Base-by-base conservation (phyloP, 495 filamentous ascomycete genomes). In the Barbatosphaeria neglecta region DNA sequence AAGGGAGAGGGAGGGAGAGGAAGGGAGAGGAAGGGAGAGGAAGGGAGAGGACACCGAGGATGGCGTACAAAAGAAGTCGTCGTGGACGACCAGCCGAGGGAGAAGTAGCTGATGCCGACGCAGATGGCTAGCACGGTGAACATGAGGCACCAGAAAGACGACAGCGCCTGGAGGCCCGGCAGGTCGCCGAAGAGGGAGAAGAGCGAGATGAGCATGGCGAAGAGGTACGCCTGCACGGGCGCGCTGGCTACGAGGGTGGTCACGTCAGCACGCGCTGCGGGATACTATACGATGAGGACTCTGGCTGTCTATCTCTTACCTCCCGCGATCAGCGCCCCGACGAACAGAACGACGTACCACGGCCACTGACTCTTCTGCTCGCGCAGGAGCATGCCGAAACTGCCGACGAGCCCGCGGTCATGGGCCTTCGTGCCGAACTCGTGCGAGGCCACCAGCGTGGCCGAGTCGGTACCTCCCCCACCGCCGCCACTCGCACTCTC, bases 61-160 rank as follows among this genome's bases (percentile, higher is more conserved):
- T 54, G n/a, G n/a, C n/a, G n/a, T 56, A 73, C 66, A 56, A 73
- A 70, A 7, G 75, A 75, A 49, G 75, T 58, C 5, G 59, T 63
- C 2, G 69, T 77, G 3, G 76, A 67, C 11, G 71, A 62, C 52
- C 58, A 80, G 10, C 76, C 77, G 7, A 84, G 50, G 0, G 64
- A 50, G 42, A 69, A 70, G 48, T 81, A 83, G 46, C 67, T 70
- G 15, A 72, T 44, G 0, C 60, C 69, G 3, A 75, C 66, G 35
- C 64, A 70, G 5, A 73, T 54, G 17, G 76, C 77, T 0, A 83
- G 65, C 11, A 73, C 59, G 41, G 83, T 75, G 54, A 84, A 83
- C 74, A 82, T 82, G 24, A 83, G 52, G 15, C 78, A 72, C 78
- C 78, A 85, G 47, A 83, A 82, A 43, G 70, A 72, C 19, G 67